Evolutionary conservation across 768 basidiomycete species (phyloP).

Genomic region (Pleurotus sapidus): DNA sequence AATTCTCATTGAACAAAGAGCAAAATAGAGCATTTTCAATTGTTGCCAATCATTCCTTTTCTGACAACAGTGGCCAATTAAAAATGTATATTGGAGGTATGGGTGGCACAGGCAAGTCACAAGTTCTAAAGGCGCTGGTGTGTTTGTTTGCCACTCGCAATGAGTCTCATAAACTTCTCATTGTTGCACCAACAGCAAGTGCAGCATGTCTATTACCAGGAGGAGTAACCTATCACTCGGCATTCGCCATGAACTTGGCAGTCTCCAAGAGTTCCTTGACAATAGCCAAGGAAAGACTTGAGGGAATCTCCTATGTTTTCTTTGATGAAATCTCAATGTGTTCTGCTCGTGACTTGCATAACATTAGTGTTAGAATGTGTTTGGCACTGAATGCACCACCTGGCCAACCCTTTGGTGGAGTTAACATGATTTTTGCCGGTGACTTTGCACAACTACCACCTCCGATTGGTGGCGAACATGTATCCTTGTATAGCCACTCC

Average conservation of each 20-base stretch:
- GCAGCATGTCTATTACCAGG: conserved; percentile 19
- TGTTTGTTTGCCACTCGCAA: conserved; percentile 18
- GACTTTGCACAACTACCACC: conserved; percentile 33
- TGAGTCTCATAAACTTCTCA: conserved; percentile 22
- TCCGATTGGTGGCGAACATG: conserved; percentile 14
- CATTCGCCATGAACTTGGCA: conserved; percentile 7
- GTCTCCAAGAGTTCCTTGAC: background rate
- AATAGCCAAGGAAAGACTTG: conserved; percentile 8
- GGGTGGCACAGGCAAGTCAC: conserved; percentile 30
- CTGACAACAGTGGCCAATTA: conserved; percentile 14
- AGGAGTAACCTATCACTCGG: conserved; percentile 22
- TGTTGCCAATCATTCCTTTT: conserved; percentile 22
- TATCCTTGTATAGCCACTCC: conserved; percentile 14
- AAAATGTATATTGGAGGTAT: conserved; percentile 31
- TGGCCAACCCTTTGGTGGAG: conserved; percentile 23
- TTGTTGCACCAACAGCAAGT: conserved; percentile 23
- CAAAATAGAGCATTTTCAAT: conserved; percentile 28
- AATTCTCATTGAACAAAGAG: conserved; percentile 22
- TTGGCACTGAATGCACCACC: conserved; percentile 12
- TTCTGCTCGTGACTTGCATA: conserved; percentile 26
- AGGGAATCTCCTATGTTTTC: conserved; percentile 32
- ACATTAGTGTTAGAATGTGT: conserved; percentile 24
- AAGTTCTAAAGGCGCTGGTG: conserved; percentile 24
- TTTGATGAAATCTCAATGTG: conserved; percentile 43
- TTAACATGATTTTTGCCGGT: conserved; percentile 30